Evolutionary conservation across 768 basidiomycete genomes (phyloP), one percentile per base, ranked within the genome.

Genomic region (Boletus tomentosulus): DNA sequence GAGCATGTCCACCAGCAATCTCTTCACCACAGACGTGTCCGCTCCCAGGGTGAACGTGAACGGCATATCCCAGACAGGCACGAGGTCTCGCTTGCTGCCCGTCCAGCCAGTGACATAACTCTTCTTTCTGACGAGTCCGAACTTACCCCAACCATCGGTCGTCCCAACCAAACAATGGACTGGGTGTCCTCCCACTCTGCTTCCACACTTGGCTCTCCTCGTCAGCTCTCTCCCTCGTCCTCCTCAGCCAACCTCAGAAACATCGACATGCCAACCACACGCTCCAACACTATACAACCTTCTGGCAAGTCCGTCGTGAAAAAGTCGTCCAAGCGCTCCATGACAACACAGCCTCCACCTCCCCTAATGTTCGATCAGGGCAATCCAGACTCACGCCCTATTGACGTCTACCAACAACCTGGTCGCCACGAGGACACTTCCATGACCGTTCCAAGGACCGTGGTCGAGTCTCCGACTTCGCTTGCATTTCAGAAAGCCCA

Each of bases 51-150:
- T 19, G 19, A 69, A 31, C 59, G 66, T n/a, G 58, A 59, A 15
- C 57, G 64, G 25, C 53, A 62, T 33, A 61, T 71, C 22, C 68
- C 44, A 8, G 59, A 70, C n/a, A 60, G 68, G 48, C 70, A 70
- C 54, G 70, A 67, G 52, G 50, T 70, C 33, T 70, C 68, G 22
- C 64, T 70, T 54, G 70, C 70, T 6, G 68, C 68, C 4, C 68
- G 70, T 38, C 55, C 68, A 0, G 46, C 62, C 4, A 55, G 62
- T 57, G 68, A 66, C 53, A 55, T 61, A 50, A 55, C 44, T 1
- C 22, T 39, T 4, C 16, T 57, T 5, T 34, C 55, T 9, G 68
- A 70, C 33, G 68, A 71, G 7, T 56, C 57, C 7, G 59, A 70
- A 9, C 59, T 62, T 33, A 71, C 70, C 0, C 70, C 68, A 30